These are phyloP conservation scores for Lipomyces yamadae DNA, from an alignment of 805 yeast genomes.

Conservation along the genomic window DNA sequence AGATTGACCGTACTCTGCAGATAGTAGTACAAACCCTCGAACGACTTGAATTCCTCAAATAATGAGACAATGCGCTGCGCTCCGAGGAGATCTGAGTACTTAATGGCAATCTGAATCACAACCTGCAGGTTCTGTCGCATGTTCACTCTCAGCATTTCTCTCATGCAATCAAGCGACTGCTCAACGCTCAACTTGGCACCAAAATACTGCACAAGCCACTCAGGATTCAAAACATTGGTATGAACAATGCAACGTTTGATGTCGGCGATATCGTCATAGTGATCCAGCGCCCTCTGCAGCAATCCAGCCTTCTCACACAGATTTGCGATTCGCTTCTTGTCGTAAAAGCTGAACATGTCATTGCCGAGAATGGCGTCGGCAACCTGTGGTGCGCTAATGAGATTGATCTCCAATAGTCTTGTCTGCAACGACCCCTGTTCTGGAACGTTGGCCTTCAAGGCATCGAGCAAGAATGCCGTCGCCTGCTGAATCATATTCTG, in stretches of 20 bases:
- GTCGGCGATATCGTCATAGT: conserved; percentile 91
- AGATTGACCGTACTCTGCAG: conserved; percentile 90
- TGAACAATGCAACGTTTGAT: conserved; percentile 93
- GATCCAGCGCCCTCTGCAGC: conserved; percentile 93
- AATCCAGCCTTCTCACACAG: conserved; percentile 96
- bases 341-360: conserved; percentile 93
- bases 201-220: conserved; percentile 91
- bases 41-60: conserved; percentile 90
- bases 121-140: conserved; percentile 87
- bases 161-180: conserved; percentile 84
- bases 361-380: conserved; percentile 98
- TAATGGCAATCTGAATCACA: conserved; percentile 94
- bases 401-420: conserved; percentile 86
- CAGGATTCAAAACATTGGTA: conserved; percentile 81
- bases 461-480: conserved; percentile 94
- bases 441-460: conserved; percentile 89
- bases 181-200: conserved; percentile 88
- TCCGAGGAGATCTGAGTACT: conserved; percentile 92
- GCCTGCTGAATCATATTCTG: conserved; percentile 97
- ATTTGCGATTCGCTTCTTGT: conserved; percentile 87
- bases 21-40: conserved; percentile 93
- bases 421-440: conserved; percentile 97
- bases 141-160: conserved; percentile 79
- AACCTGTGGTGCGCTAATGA: conserved; percentile 97
- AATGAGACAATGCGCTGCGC: conserved; percentile 81